Base-by-base conservation (phyloP, 768 basidiomycete species). In the Candolleomyces aberdarensis region DNA sequence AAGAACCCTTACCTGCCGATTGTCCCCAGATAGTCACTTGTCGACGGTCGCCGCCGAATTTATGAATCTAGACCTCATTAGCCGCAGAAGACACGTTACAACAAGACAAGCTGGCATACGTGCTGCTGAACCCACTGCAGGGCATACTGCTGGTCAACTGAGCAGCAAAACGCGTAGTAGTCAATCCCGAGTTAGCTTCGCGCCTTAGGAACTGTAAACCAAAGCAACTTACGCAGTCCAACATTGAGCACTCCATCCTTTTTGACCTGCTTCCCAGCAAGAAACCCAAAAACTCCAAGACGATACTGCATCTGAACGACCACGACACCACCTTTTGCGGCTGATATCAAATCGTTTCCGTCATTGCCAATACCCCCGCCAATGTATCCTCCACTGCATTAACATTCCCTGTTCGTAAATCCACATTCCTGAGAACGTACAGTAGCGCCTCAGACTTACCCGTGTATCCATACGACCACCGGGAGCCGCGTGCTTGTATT, bases 81-180 rank as follows among this genome's bases (percentile, higher is more conserved):
- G 32, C 9, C 9, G 32, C 5, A 4, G 32, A 32, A 32, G 9
- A 32, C 32, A 9, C 6, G 36, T 5, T 7, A 5, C 11, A 36
- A 11, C 6, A 5, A 36, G 36, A 7, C 8, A 5, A 11, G 36
- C 36, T n/a, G n/a, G n/a, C 36, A 3, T 52, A 77, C 79, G 66
- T 81, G 70, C 47, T 68, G 57, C 49, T 78, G 77, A 4, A 80
- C 76, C 80, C 79, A 80, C 56, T 69, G 61, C 10, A 80, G 58
- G 15, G 78, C 78, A 61, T 76, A 77, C 44, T 78, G 70, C 63
- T 80, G 78, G 57, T 81, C 80, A 62, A 80, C 78, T 80, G 48
- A 15, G 29, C 19, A 51, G 31, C n/a, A n/a, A n/a, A n/a, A n/a
- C n/a, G n/a, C n/a, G n/a, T n/a, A n/a, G n/a, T n/a, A n/a, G n/a